Percentiles rank a stretch among this genome's conserved stretches.
Conservation (phyloP, 805 yeast species). For the Suhomyces xylopsoci region DNA sequence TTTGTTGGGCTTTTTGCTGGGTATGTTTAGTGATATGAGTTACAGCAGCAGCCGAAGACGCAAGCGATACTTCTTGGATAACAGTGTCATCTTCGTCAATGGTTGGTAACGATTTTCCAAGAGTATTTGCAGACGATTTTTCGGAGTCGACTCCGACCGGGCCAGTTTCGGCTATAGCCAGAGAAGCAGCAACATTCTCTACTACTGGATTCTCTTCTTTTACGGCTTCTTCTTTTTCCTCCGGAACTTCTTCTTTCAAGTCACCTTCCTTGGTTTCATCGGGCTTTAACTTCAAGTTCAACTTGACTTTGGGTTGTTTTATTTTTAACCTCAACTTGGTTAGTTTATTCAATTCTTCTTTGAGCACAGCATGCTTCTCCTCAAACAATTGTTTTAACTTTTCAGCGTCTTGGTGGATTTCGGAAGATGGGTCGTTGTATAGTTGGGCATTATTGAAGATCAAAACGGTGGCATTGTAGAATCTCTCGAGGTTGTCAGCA, state of each 20-base stretch:
- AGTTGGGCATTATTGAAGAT: slow-evolving; percentile 77
- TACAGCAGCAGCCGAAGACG: slow-evolving; percentile 24
- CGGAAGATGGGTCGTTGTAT: slow-evolving; percentile 72
- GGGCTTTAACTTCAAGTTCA: slow-evolving; percentile 22
- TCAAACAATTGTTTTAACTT: slow-evolving; percentile 54
- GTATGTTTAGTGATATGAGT: slow-evolving; percentile 8
- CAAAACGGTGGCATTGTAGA: slow-evolving; percentile 54
- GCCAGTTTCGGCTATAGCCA: neutral
- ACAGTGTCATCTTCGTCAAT: slow-evolving; percentile 30
- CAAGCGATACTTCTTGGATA: slow-evolving; percentile 36
- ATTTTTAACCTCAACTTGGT: slow-evolving; percentile 26
- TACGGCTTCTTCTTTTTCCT: slow-evolving; percentile 8
- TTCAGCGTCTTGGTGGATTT: slow-evolving; percentile 68
- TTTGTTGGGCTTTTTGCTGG: slow-evolving; percentile 8
- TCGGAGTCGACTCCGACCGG: slow-evolving; percentile 4
- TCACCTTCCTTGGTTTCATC: slow-evolving; percentile 15
- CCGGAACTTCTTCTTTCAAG: slow-evolving; percentile 17
- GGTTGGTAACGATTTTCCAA: slow-evolving; percentile 28
- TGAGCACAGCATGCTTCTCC: slow-evolving; percentile 32
- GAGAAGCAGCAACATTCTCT: neutral
- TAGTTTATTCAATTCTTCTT: slow-evolving; percentile 17
- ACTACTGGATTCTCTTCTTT: neutral
- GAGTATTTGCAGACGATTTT: slow-evolving; percentile 9
- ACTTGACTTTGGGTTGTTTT: slow-evolving; percentile 27
- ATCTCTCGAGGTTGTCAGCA: slow-evolving; percentile 52